Base-by-base conservation (phyloP, 306 rosid genomes). In the Ormosia emarginata region DNA sequence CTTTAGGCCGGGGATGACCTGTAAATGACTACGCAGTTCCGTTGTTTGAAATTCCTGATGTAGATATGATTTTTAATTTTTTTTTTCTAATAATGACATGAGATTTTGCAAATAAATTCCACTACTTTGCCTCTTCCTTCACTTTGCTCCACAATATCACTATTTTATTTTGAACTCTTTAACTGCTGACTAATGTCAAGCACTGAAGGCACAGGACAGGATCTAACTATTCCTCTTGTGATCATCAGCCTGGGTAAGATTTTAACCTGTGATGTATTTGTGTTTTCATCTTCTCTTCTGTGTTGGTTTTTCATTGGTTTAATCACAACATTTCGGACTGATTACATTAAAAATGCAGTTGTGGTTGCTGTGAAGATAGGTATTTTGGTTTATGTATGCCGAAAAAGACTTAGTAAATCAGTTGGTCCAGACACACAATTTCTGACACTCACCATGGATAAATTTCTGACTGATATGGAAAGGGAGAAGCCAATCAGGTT, bases 401-500 rank as follows among this genome's bases (percentile, higher is more conserved):
- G 3, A 2, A 58, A n/a, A 78, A 74, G 85, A 59, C 3, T 2
- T 39, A 52, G 36, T 71, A 29, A 10, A 64, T 2, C 75, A 30
- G 58, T 59, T 10, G 47, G 3, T 67, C 30, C 61, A n/a, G 84
- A 34, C 62, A 0, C 76, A 6, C 49, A 55, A 1, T 75, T 82
- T 71, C 61, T 77, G 15, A 85, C 85, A 3, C 47, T 73, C 6
- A 58, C 86, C 3, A 79, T 79, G 81, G 71, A 79, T 17, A 79
- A 75, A 47, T 80, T 85, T 71, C 73, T 83, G 7, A 81, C n/a
- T 4, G 87, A 83, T 6, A 83, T 88, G 85, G 87, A 77, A 56
- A 83, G 86, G 40, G 89, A 85, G 58, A 85, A 83, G 40, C 91
- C 83, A 24, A 85, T 85, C 41, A 83, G 78, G 63, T 85, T 89